Conservation (phyloP, 805 yeast genomes). For the Sporopachydermia quercuum region DNA sequence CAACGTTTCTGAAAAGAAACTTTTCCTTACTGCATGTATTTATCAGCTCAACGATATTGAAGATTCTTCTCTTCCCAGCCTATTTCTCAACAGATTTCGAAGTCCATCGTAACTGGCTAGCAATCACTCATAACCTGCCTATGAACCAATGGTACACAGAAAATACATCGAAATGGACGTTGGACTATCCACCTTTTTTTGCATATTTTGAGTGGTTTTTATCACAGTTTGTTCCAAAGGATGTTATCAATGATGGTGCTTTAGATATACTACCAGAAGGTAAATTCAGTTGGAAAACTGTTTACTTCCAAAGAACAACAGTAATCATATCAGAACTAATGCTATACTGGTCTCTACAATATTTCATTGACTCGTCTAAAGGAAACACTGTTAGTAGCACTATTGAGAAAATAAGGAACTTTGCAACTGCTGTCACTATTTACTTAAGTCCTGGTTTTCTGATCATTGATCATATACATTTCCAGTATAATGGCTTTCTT, state of each 20-base stretch:
- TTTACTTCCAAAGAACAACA: slow-evolving; percentile 66
- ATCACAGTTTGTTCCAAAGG: slow-evolving; percentile 51
- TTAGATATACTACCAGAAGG: slow-evolving; percentile 54
- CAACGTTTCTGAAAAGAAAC: slow-evolving; percentile 11
- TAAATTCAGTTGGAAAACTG: slow-evolving; percentile 59
- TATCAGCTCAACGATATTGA: slow-evolving; percentile 46
- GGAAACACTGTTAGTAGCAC: slow-evolving; percentile 22
- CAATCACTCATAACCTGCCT: slow-evolving; percentile 71
- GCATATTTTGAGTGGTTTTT: slow-evolving; percentile 87
- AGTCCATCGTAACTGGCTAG: slow-evolving; percentile 95
- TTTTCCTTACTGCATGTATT: slow-evolving; percentile 51
- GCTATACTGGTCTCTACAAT: slow-evolving; percentile 54
- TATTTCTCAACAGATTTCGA: slow-evolving; percentile 95
- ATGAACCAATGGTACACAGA: slow-evolving; percentile 73
- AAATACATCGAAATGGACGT: slow-evolving; percentile 69
- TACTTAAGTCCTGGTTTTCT: slow-evolving; percentile 81
- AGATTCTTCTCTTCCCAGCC: slow-evolving; percentile 53
- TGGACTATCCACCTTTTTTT: slow-evolving; percentile 95
- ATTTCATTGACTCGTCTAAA: slow-evolving; percentile 41
- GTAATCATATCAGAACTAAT: slow-evolving; percentile 69
- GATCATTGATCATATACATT: slow-evolving; percentile 88
- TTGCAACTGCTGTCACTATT: slow-evolving; percentile 69
- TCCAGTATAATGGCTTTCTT: slow-evolving; percentile 92
- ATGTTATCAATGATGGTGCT: slow-evolving; percentile 62
- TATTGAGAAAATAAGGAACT: slow-evolving; percentile 32